These are phyloP conservation scores for Chenopodium suecicum DNA, from an alignment of 148 eudicot genomes.

Conservation along the genomic window DNA sequence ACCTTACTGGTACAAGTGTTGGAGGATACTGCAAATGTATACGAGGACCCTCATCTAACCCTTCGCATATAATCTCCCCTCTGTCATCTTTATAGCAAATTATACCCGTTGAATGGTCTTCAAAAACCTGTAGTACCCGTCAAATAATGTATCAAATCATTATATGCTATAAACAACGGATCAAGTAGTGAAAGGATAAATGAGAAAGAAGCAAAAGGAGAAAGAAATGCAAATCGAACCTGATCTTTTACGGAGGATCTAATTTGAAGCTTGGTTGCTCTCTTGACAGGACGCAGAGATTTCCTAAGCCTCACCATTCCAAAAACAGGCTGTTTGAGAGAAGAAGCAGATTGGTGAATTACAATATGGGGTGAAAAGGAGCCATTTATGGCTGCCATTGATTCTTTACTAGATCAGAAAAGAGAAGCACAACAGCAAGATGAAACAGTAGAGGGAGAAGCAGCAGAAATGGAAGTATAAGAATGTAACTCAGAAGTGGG, in stretches of 20 bases:
- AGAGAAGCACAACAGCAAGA: slow-evolving; percentile 13
- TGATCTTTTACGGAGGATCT: slow-evolving; percentile 46
- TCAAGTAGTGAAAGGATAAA: neutral
- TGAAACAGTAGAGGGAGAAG: slow-evolving; percentile 1
- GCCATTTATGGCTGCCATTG: slow-evolving; percentile 39
- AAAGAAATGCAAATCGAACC: slow-evolving; percentile 35
- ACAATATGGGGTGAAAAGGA: slow-evolving; percentile 35
- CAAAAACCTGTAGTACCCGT: slow-evolving; percentile 53
- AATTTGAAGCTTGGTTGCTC: slow-evolving; percentile 38
- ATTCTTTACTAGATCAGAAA: slow-evolving; percentile 8
- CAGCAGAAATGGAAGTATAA: slow-evolving; percentile 21
- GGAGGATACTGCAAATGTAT: slow-evolving; percentile 37
- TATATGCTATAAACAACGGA: too few species aligned
- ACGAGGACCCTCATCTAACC: slow-evolving; percentile 90
- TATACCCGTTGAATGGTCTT: slow-evolving; percentile 68
- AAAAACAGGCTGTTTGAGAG: slow-evolving; percentile 26
- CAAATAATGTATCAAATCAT: neutral
- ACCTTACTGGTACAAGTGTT: slow-evolving; percentile 42
- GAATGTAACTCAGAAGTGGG: slow-evolving; percentile 22
- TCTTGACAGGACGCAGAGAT: slow-evolving; percentile 34
- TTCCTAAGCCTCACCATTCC: slow-evolving; percentile 33
- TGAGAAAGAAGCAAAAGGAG: neutral
- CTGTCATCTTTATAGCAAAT: slow-evolving; percentile 69
- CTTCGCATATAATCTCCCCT: slow-evolving; percentile 87
- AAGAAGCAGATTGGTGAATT: slow-evolving; percentile 27